Evolutionary conservation across 2,329 filamentous ascomycete genomes (phyloP).

Genomic region (Didymella glomerata): DNA sequence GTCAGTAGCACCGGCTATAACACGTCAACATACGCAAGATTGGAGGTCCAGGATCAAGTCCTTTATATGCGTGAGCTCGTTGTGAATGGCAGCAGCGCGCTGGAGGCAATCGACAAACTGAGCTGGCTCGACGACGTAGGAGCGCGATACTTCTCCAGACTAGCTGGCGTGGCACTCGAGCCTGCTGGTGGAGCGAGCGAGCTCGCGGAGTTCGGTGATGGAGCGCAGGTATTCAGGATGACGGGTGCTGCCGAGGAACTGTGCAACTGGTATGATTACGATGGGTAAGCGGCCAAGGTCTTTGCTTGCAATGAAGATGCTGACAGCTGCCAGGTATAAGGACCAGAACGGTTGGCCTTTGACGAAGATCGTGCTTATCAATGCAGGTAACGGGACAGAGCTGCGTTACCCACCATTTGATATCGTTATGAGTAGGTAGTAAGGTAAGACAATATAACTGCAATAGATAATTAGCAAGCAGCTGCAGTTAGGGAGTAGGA

Average conservation of each 20-base stretch:
- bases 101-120: slow-evolving; percentile 41
- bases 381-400: slow-evolving; percentile 29
- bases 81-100: slow-evolving; percentile 40
- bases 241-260: slow-evolving; percentile 33
- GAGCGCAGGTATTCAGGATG: slow-evolving; percentile 41
- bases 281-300: slow-evolving; percentile 29
- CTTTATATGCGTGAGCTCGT: slow-evolving; percentile 40
- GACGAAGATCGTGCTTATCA: slow-evolving; percentile 40
- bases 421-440: slow-evolving; percentile 18
- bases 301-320: not conserved
- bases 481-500: too few relatives aligned
- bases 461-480: too few relatives aligned
- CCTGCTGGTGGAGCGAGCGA: slow-evolving; percentile 39
- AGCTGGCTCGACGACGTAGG: slow-evolving; percentile 33
- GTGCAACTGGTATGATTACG: slow-evolving; percentile 48
- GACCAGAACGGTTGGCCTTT: slow-evolving; percentile 44
- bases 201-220: slow-evolving; percentile 33
- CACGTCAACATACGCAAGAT: slow-evolving; percentile 29
- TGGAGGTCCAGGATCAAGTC: slow-evolving; percentile 38
- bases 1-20: slow-evolving; percentile 17
- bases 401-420: slow-evolving; percentile 46
- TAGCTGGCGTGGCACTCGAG: slow-evolving; percentile 35
- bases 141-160: slow-evolving; percentile 33
- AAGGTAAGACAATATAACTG: too few relatives aligned
- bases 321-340: slow-evolving; percentile 31